Evolutionary conservation across 768 basidiomycete species (phyloP).

Genomic region (Tulasnella sp.): DNA sequence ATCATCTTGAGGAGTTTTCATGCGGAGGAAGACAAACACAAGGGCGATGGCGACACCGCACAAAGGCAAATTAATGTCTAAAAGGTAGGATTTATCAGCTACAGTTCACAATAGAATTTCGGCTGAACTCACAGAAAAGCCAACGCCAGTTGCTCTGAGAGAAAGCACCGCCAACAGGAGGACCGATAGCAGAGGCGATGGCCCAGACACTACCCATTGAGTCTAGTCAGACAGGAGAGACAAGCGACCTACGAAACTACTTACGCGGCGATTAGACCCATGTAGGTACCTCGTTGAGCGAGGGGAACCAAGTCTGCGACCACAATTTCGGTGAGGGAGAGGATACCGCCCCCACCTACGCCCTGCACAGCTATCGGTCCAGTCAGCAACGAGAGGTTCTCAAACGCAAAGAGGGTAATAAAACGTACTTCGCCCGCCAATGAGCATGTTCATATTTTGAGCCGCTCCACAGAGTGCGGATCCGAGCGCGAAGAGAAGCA

Average conservation of each 20-base stretch:
- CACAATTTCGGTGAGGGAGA: constrained; percentile 32
- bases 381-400: not conserved
- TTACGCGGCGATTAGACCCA: constrained; percentile 30
- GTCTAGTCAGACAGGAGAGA: constrained; percentile 17
- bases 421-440: constrained; percentile 27
- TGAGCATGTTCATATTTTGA: constrained; percentile 31
- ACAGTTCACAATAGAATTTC: too few species aligned
- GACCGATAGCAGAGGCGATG: constrained; percentile 27
- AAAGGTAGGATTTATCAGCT: not conserved
- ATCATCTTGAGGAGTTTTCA: constrained; percentile 10
- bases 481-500: too few species aligned
- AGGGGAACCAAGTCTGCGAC: constrained; percentile 30
- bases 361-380: constrained; percentile 26
- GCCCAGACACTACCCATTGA: constrained; percentile 28
- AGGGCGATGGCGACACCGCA: constrained; percentile 8
- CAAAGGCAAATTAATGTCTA: constrained; percentile 16
- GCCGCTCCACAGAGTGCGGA: constrained; percentile 32
- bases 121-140: constrained; percentile 34
- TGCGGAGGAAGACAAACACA: constrained; percentile 12
- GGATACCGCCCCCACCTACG: constrained; percentile 30
- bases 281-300: not conserved
- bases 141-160: constrained; percentile 30
- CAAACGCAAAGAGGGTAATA: not conserved
- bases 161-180: constrained; percentile 29
- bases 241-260: not conserved